Base-by-base conservation (phyloP, 805 yeast genomes). In the Metschnikowia cerradonensis region DNA sequence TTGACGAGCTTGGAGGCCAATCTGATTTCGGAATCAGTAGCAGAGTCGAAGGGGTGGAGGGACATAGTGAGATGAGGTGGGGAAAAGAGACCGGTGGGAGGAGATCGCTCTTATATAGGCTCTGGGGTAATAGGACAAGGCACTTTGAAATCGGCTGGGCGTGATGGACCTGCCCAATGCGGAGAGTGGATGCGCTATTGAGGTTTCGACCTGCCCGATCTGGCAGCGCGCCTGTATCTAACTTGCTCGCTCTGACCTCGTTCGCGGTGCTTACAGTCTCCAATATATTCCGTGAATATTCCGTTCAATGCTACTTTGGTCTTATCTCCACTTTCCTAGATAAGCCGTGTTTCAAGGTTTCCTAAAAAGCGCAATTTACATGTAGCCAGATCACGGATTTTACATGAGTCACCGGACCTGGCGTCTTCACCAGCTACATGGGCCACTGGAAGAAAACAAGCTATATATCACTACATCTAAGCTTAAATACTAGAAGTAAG, bases 1-100 rank as follows among this genome's bases (percentile, higher is more conserved):
- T 83, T 84, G 67, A 84, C 70, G 53, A 84, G 74, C 67, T 81
- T 81, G 47, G 84, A 62, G 40, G 87, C 79, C 55, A 76, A 66
- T 64, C 77, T 73, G 60, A 83, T 68, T 70, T 84, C 90, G 45
- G 66, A 75, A 57, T 82, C 87, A 42, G 77, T 73, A 57, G 78
- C 78, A 22, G 83, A 70, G 62, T 81, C 86, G 63, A 82, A 82
- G 42, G 86, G 86, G 64, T 82, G 86, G 40, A 63, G 43, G 17
- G 56, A 42, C 55, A 53, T 55, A 32, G 31, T 44, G 23, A 15
- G 26, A 2, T 35, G 32, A 6, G 6, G 6, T 19, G 4, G 26
- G 15, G 11, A 17, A 22, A 23, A 19, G 32, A 32, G n/a, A 8
- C 43, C 1, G 41, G n/a, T 5, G 49, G 26, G 34, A 39, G 17